Percentiles rank a stretch among this genome's conserved stretches.
Evolutionary conservation across 768 basidiomycete genomes (phyloP).

Genomic region (Termitomyces bulborhizus): DNA sequence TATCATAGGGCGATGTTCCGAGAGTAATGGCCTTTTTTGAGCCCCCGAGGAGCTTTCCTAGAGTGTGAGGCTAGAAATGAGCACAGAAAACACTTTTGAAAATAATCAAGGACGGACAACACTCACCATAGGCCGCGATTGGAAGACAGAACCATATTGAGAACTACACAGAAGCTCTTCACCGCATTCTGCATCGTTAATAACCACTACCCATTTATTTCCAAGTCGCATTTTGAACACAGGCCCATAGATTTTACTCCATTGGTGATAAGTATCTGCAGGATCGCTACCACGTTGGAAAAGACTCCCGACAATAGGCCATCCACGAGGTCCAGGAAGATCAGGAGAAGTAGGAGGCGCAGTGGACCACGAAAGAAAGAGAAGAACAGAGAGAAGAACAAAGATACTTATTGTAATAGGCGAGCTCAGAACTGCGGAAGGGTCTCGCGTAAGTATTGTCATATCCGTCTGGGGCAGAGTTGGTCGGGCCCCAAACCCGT

Average conservation of each 20-base stretch:
- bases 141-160: conserved; percentile 10
- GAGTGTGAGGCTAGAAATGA: conserved; percentile 5
- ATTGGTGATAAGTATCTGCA: conserved; percentile 12
- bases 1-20: conserved; percentile 12
- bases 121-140: conserved; percentile 12
- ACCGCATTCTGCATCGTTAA: conserved; percentile 10
- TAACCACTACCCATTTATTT: conserved; percentile 11
- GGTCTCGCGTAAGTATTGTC: not conserved
- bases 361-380: conserved; percentile 6
- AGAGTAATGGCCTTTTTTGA: conserved; percentile 12
- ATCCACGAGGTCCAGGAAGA: conserved; percentile 13
- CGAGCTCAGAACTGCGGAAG: not conserved
- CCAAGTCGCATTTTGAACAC: conserved; percentile 14
- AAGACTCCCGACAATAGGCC: conserved; percentile 14
- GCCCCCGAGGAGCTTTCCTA: conserved; percentile 5
- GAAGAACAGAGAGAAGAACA: not conserved
- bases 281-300: conserved; percentile 12
- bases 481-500: not conserved
- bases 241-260: conserved; percentile 14
- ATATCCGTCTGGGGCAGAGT: not conserved
- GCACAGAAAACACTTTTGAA: not conserved
- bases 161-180: conserved; percentile 13
- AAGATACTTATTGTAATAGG: not conserved
- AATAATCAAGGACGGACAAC: not conserved
- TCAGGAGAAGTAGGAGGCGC: conserved; percentile 5